Base-by-base conservation (phyloP, 2,329 filamentous ascomycete species). In the Purpureocillium lavendulum region DNA sequence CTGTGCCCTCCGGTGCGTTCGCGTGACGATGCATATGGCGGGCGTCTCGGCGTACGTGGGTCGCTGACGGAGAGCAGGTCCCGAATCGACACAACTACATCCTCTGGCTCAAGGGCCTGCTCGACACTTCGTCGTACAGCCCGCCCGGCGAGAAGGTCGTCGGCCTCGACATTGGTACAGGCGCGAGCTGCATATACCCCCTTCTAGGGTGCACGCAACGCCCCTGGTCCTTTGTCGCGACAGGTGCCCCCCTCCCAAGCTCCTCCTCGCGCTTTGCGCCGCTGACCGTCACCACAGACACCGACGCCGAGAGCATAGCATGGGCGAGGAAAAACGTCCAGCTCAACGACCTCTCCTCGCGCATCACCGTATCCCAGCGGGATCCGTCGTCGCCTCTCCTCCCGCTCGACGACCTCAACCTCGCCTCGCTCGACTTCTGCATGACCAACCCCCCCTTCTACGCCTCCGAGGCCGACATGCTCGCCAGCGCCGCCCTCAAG, bases 401-500 rank as follows among this genome's bases (percentile, higher is more conserved):
- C 6, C 80, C 84, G 0, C 55, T 87, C 0, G 66, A 78, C 30
- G 68, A 69, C 1, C 54, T 80, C 1, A 60, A 58, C 16, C 55
- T 75, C 4, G 56, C 64, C 7, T 54, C 45, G 3, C 68, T 94
- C 33, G 82, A 90, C 55, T 96, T 97, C 57, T 80, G 77, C 42
- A 94, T 97, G 80, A 90, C 84, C 47, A 98, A 98, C 49, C 92
- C 92, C 0, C 92, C 92, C 0, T 98, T 98, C 64, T 97, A 96
- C 65, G 61, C 70, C n/a, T 88, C 85, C 0, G 64, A 73, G 3
- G 61, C 71, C 5, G 87, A 94, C 37, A 75, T 96, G 60, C 49
- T 72, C 3, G 62, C 67, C 4, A 82, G 82, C 2, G 82, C 85
- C 0, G 59, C 67, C 13, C 61, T 71, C 30, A 95, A 96, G 58